Percentiles rank a stretch among this genome's conserved stretches.
phyloP scores from a whole-genome alignment of 2,329 filamentous ascomycete genomes.

The Trichoderma sp. region DNA sequence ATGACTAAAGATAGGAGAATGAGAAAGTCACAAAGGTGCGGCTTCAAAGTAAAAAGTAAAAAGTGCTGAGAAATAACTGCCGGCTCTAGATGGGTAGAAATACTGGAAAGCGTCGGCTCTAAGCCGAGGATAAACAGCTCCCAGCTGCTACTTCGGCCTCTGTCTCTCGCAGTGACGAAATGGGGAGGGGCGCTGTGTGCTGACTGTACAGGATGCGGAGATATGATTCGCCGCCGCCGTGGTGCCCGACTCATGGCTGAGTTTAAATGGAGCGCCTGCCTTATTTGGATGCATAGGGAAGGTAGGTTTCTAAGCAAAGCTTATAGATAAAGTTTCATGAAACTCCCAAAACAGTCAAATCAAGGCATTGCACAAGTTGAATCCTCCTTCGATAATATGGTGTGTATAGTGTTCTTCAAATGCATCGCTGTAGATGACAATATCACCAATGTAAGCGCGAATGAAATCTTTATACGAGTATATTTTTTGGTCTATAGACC shows the following conservation, averaged over 20 bases:
- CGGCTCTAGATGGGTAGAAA: conserved; percentile 1
- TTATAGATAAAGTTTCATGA: not conserved
- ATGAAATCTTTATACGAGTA: too few relatives aligned
- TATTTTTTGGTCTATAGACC: too few relatives aligned
- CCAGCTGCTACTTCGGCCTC: not conserved
- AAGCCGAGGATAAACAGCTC: conserved; percentile 32
- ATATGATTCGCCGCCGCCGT: conserved; percentile 12
- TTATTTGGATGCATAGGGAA: too few relatives aligned
- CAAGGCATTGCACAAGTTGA: not conserved
- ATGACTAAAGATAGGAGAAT: not conserved
- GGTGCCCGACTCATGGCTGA: not conserved
- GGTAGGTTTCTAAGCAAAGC: too few relatives aligned
- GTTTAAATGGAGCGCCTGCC: too few relatives aligned
- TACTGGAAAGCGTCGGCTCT: conserved; percentile 38
- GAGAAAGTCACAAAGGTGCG: not conserved
- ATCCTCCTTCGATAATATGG: not conserved
- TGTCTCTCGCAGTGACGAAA: conserved; percentile 13
- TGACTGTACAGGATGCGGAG: not conserved
- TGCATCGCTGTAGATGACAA: too few relatives aligned
- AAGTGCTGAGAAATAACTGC: conserved; percentile 9
- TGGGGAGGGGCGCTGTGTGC: conserved; percentile 2
- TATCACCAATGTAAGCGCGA: too few relatives aligned
- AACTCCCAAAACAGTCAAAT: not conserved
- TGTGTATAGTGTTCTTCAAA: too few relatives aligned
- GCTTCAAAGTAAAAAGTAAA: conserved; percentile 18